phyloP scores from a whole-genome alignment of 2,329 filamentous ascomycete genomes.

The Berkeleyomyces basicola region DNA sequence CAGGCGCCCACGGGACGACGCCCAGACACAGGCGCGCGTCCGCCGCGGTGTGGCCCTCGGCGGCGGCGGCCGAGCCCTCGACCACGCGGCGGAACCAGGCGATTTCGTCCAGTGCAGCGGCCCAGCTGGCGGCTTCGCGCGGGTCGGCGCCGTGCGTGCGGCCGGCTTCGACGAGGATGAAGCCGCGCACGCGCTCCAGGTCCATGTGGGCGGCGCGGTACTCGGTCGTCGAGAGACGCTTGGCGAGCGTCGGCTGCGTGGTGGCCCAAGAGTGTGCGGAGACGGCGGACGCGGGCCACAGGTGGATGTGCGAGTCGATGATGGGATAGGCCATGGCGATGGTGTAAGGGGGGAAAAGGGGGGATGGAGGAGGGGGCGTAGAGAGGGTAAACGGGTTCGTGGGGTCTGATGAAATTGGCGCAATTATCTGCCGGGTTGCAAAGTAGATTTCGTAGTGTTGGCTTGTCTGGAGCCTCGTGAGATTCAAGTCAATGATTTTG shows the following conservation, averaged over 20 bases:
- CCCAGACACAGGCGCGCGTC: slow-evolving; percentile 43
- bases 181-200: slow-evolving; percentile 39
- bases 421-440: no score
- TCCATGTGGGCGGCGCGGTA: slow-evolving; percentile 35
- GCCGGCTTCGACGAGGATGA: slow-evolving; percentile 73
- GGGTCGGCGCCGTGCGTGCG: slow-evolving; percentile 43
- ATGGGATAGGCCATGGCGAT: slow-evolving; percentile 35
- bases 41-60: slow-evolving; percentile 38
- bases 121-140: slow-evolving; percentile 38
- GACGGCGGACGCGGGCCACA: slow-evolving; percentile 57
- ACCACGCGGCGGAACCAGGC: slow-evolving; percentile 50
- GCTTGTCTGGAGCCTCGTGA: not conserved
- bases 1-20: slow-evolving; percentile 72
- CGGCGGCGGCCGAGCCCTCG: slow-evolving; percentile 36
- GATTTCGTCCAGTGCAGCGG: slow-evolving; percentile 54
- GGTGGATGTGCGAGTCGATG: slow-evolving; percentile 83
- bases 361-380: not conserved
- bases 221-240: slow-evolving; percentile 47
- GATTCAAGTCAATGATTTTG: no score
- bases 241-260: slow-evolving; percentile 39
- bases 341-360: not conserved
- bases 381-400: not conserved
- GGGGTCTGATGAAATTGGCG: no score
- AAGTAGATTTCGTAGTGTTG: no score
- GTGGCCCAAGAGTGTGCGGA: slow-evolving; percentile 53